Percentiles rank a stretch among this genome's conserved stretches.
These are phyloP conservation scores for Neonectria magnoliae DNA, from an alignment of 2,329 filamentous ascomycete genomes.

Conservation along the genomic window DNA sequence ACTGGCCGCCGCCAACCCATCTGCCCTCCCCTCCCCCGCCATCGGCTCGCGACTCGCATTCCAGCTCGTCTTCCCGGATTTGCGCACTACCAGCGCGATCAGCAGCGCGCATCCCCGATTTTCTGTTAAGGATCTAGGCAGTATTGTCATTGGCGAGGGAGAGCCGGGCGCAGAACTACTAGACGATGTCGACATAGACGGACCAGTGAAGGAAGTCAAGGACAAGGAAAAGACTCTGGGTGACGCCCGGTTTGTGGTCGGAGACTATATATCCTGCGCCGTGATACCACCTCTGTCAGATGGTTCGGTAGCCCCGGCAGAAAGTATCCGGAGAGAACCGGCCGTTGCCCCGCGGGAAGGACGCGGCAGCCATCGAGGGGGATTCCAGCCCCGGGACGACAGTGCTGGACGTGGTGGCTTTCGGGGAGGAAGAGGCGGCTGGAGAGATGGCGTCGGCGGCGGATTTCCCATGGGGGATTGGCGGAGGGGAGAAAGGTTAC, in stretches of 20 bases:
- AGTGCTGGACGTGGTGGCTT: conserved; percentile 47
- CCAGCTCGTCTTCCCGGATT: conserved; percentile 85
- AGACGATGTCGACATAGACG: conserved; percentile 49
- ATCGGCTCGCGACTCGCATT: conserved; percentile 89
- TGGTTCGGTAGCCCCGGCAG: conserved; percentile 76
- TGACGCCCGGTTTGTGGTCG: conserved; percentile 84
- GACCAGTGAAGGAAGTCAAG: conserved; percentile 54
- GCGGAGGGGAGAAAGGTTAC: conserved; percentile 72
- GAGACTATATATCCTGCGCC: conserved; percentile 87
- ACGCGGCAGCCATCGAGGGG: conserved; percentile 39
- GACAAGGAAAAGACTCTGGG: conserved; percentile 78
- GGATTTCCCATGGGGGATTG: conserved; percentile 67
- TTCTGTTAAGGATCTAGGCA: conserved; percentile 83
- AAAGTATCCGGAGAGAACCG: conserved; percentile 47
- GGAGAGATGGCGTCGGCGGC: conserved; percentile 51
- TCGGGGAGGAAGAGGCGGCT: conserved; percentile 51
- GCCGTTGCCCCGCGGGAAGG: conserved; percentile 31
- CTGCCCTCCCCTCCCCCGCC: conserved; percentile 75
- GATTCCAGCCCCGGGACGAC: conserved; percentile 40
- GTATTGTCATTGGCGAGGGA: conserved; percentile 76
- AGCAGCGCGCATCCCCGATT: conserved; percentile 62
- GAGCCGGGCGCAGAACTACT: conserved; percentile 56
- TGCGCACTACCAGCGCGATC: conserved; percentile 50
- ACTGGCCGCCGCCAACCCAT: conserved; percentile 72
- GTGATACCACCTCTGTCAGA: conserved; percentile 80